A percentile compares a stretch with the other conserved stretches of the same genome.
phyloP scores from a whole-genome alignment of 805 yeast species.

The Metschnikowia koreensis region DNA sequence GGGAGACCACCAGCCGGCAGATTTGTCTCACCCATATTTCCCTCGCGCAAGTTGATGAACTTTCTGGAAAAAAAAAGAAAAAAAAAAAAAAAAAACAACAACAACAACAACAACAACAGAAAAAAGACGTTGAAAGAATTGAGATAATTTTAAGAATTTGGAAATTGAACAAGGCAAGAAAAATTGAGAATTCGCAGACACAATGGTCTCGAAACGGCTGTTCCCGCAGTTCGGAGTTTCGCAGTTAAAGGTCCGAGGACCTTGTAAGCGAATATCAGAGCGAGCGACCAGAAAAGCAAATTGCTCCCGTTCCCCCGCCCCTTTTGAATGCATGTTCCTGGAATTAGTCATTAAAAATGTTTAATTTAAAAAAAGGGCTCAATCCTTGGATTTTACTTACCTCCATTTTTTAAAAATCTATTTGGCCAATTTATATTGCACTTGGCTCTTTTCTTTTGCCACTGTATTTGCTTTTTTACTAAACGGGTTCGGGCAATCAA shows the following conservation, averaged over 20 bases:
- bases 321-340: not conserved
- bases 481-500: too few species aligned
- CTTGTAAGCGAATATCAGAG: slow-evolving; percentile 2
- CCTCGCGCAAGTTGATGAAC: not conserved
- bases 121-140: too few species aligned
- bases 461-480: too few species aligned
- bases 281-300: not conserved
- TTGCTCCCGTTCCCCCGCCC: not conserved
- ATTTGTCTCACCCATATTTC: not conserved
- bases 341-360: not conserved
- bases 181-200: not conserved
- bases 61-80: not conserved
- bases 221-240: not conserved
- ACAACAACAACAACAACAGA: too few species aligned
- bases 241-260: slow-evolving; percentile 2
- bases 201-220: not conserved
- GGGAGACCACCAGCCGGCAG: not conserved
- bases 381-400: not conserved
- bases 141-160: too few species aligned
- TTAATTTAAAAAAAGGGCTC: too few species aligned
- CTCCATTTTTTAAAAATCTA: not conserved
- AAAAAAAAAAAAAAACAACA: too few species aligned
- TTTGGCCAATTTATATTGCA: too few species aligned
- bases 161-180: not conserved
- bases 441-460: too few species aligned